Base-by-base conservation (phyloP, 1,284 basidiomycete genomes). In the Marasmius fiardii region DNA sequence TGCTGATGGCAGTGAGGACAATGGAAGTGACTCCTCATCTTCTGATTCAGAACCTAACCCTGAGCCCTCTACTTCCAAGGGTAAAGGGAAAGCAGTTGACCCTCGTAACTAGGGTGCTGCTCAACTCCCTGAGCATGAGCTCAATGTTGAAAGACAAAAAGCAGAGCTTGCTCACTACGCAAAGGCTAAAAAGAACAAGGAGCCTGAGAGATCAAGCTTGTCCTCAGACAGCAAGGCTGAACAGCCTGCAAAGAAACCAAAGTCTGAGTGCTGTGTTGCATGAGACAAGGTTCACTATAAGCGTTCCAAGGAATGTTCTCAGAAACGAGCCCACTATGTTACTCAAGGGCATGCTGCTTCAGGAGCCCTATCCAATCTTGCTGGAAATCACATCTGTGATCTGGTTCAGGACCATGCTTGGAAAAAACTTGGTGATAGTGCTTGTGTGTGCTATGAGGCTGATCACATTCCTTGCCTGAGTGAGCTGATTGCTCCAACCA, bases 21-120 rank as follows among this genome's bases (percentile, higher is more conserved):
- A 39, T 39, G 37, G 18, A 4, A 6, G 4, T 14, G 37, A 39
- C 5, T 14, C 37, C 18, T 4, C 4, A 4, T 39, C 37, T 6
- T 6, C 5, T 39, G 37, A 39, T 4, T 39, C 37, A 4, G 37
- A 39, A 39, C 4, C 4, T 20, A 14, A 39, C 4, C 12, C 37
- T 39, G 18, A 39, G 16, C 37, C 37, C 12, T 4, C 57, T 1
- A 59, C 62, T 10, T n/a, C n/a, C 14, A 45, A 24, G n/a, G 20
- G 24, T 10, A 65, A 64, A 52, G 65, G 65, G 4, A 68, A 68
- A 50, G 59, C 57, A 18, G 39, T 61, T 11, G 65, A 68, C 34
- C 64, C 66, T 12, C 33, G 59, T 18, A 63, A 67, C 34, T 68
- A 65, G 67, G 67, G 67, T 20, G 54, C 53, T 21, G 24, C 58